Conservation (phyloP, 768 basidiomycete genomes). For the Suillus subaureus region DNA sequence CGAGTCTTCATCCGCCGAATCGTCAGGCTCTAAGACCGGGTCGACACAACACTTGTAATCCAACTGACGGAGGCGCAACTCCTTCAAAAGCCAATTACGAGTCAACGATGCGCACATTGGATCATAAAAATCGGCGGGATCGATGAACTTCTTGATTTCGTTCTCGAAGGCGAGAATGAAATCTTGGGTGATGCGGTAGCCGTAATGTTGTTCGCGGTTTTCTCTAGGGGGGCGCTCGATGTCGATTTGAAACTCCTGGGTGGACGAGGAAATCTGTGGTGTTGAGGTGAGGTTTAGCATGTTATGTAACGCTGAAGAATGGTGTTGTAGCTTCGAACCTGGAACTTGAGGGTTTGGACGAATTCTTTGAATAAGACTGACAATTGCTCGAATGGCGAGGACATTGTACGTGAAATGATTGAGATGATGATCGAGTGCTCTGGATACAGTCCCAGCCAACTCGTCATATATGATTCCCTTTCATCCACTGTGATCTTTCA, state of each 20-base stretch:
- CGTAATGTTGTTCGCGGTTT: not conserved
- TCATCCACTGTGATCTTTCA: not conserved
- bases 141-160: not conserved
- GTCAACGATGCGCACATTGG: not conserved
- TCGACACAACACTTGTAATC: not conserved
- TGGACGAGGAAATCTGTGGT: not conserved
- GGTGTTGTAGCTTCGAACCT: not conserved
- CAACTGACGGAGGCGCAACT: not conserved
- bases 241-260: not conserved
- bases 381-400: not conserved
- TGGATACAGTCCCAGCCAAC: not conserved
- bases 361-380: not conserved
- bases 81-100: slow-evolving; percentile 1
- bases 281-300: not conserved
- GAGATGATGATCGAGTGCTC: not conserved
- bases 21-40: not conserved
- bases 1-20: not conserved
- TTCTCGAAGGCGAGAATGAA: slow-evolving; percentile 3
- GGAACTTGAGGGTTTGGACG: not conserved
- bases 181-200: not conserved
- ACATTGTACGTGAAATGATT: not conserved
- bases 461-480: not conserved
- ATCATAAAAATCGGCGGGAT: not conserved
- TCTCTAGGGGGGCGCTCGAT: not conserved
- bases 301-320: not conserved